Percentiles rank a stretch among this genome's conserved stretches.
These are phyloP conservation scores for barrel medic (Medicago truncatula) DNA, from an alignment of 306 rosid species.

Conservation along the genomic window DNA sequence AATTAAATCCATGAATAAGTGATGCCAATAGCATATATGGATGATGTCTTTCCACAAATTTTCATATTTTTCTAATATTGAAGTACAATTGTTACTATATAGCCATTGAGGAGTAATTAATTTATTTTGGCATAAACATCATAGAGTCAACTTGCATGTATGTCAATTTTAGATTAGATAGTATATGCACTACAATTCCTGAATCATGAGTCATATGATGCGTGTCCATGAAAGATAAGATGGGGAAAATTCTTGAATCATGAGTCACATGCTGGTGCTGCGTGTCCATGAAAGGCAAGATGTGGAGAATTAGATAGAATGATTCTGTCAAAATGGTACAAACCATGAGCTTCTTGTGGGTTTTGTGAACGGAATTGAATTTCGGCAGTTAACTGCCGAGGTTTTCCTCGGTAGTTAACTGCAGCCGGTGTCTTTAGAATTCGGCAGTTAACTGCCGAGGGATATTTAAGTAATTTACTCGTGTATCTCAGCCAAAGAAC, in stretches of 20 bases:
- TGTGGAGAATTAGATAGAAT: too few relatives aligned
- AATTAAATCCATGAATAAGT: background rate
- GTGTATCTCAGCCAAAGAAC: too few relatives aligned
- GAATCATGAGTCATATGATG: too few relatives aligned
- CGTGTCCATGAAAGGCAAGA: conserved; percentile 17
- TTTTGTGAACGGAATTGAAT: too few relatives aligned
- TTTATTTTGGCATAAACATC: background rate
- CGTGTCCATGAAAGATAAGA: too few relatives aligned
- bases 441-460: too few relatives aligned
- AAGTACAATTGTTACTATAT: background rate
- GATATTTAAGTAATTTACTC: too few relatives aligned
- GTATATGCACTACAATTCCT: too few relatives aligned
- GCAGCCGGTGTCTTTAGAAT: too few relatives aligned
- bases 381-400: too few relatives aligned
- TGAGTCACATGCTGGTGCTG: conserved; percentile 35
- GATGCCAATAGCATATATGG: conserved; percentile 28
- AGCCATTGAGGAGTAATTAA: background rate
- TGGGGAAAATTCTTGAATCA: background rate
- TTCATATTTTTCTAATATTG: too few relatives aligned
- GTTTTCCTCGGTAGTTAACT: too few relatives aligned
- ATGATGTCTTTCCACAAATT: background rate
- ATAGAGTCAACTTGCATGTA: conserved; percentile 37
- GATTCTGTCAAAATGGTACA: conserved; percentile 75
- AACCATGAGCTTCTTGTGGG: conserved; percentile 64
- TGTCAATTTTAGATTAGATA: background rate